A percentile compares a stretch with the other conserved stretches of the same genome.
Conservation (phyloP, 1,139 yeast genomes). For the Hansenula lynferdii region DNA sequence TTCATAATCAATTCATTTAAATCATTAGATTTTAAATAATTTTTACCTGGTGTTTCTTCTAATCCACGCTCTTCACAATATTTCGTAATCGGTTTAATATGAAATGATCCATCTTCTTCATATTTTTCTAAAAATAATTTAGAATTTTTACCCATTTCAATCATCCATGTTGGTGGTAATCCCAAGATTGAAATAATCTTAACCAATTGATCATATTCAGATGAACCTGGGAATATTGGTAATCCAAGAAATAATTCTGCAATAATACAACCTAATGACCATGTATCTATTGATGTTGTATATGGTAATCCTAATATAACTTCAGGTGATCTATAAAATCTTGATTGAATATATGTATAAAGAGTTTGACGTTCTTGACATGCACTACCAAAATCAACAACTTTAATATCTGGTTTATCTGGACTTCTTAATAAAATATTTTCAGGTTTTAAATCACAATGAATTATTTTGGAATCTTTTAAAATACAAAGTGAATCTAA, state of each 20-base stretch:
- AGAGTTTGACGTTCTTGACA: constrained; percentile 89
- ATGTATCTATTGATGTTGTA: constrained; percentile 92
- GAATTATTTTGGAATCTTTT: constrained; percentile 82
- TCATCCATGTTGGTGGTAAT: constrained; percentile 91
- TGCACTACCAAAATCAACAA: constrained; percentile 96
- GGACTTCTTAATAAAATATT: constrained; percentile 79
- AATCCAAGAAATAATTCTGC: constrained; percentile 91
- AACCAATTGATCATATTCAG: constrained; percentile 86
- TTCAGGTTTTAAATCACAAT: constrained; percentile 96
- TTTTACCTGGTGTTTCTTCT: constrained; percentile 76
- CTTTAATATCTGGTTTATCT: constrained; percentile 84
- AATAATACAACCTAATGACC: constrained; percentile 97
- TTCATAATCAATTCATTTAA: constrained; percentile 72
- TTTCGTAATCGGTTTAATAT: constrained; percentile 51
- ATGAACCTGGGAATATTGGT: constrained; percentile 93
- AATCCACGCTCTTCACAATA: constrained; percentile 50
- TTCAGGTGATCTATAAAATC: constrained; percentile 96
- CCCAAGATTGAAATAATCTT: constrained; percentile 84
- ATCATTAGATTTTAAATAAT: constrained; percentile 73
- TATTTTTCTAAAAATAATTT: constrained; percentile 58
- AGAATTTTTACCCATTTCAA: constrained; percentile 89
- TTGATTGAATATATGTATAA: constrained; percentile 90
- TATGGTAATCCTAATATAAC: constrained; percentile 88
- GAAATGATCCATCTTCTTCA: constrained; percentile 37
- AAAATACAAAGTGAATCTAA: constrained; percentile 75